These are phyloP conservation scores for Cryptococcus deneoformans DNA, from an alignment of 1,284 basidiomycete genomes.

Conservation along the genomic window DNA sequence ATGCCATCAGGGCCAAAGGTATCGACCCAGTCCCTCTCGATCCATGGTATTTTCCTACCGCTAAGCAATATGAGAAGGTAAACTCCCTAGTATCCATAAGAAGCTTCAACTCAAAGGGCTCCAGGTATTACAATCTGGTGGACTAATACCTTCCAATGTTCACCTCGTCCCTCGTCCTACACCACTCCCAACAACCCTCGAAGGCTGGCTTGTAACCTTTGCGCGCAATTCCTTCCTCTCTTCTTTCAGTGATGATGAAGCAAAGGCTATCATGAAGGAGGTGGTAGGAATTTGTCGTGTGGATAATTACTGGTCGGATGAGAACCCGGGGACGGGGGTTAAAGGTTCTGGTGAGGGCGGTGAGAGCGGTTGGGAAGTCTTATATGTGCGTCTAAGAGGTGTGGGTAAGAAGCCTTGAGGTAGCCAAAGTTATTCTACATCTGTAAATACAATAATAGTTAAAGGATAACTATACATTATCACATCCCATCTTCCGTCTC, in stretches of 20 bases:
- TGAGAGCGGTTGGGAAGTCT: constrained; percentile 64
- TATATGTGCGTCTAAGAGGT: constrained; percentile 70
- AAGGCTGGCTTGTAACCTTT: constrained; percentile 70
- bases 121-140: constrained; percentile 57
- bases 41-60: constrained; percentile 80
- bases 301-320: constrained; percentile 54
- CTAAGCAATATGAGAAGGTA: constrained; percentile 62
- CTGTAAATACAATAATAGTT: background rate
- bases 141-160: constrained; percentile 59
- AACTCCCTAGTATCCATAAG: constrained; percentile 13
- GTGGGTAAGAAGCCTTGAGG: constrained; percentile 25
- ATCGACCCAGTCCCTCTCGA: constrained; percentile 61
- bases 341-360: constrained; percentile 2
- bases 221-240: constrained; percentile 59
- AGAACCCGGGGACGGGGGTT: constrained; percentile 24
- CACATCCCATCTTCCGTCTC: constrained; percentile 15
- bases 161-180: constrained; percentile 67
- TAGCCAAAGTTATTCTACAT: background rate
- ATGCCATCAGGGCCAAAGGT: constrained; percentile 57
- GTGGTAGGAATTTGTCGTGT: constrained; percentile 59
- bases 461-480: background rate
- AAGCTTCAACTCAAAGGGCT: constrained; percentile 26
- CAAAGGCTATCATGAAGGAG: constrained; percentile 61
- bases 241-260: constrained; percentile 57
- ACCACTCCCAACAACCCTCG: constrained; percentile 60